Conservation (phyloP, 202 grass and related monocot species). For the Zoysia matrella region DNA sequence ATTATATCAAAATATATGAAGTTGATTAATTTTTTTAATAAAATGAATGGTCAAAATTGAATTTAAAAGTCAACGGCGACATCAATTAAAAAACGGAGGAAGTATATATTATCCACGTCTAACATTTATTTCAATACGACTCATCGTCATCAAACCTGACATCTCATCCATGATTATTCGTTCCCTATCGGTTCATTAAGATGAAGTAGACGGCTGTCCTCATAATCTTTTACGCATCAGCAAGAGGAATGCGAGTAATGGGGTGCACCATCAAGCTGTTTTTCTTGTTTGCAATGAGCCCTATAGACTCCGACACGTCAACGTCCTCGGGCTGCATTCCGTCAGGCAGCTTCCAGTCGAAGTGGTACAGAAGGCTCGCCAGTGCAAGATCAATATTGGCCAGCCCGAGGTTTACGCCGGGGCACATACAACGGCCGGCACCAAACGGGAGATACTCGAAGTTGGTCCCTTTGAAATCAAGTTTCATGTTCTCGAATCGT, state of each 20-base stretch:
- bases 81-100: too few species aligned
- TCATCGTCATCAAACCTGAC: too few species aligned
- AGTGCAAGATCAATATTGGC: slow-evolving; percentile 35
- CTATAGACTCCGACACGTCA: slow-evolving; percentile 1
- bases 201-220: too few species aligned
- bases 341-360: slow-evolving; percentile 47
- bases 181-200: too few species aligned
- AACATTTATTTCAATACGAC: too few species aligned
- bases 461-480: slow-evolving; percentile 37
- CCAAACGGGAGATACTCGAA: slow-evolving; percentile 57
- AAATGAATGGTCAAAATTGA: too few species aligned
- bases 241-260: background rate
- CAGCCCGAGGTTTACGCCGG: slow-evolving; percentile 20
- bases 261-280: background rate
- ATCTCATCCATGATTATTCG: too few species aligned
- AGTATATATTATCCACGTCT: too few species aligned
- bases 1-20: too few species aligned
- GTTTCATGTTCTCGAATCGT: slow-evolving; percentile 24
- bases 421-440: slow-evolving; percentile 38
- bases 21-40: too few species aligned
- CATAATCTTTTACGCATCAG: background rate
- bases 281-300: background rate
- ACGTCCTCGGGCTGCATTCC: slow-evolving; percentile 22
- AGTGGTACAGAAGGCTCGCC: slow-evolving; percentile 46
- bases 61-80: too few species aligned